Evolutionary conservation across 129 eudicot species (phyloP).

Genomic region (Flaveria ramosissima): DNA sequence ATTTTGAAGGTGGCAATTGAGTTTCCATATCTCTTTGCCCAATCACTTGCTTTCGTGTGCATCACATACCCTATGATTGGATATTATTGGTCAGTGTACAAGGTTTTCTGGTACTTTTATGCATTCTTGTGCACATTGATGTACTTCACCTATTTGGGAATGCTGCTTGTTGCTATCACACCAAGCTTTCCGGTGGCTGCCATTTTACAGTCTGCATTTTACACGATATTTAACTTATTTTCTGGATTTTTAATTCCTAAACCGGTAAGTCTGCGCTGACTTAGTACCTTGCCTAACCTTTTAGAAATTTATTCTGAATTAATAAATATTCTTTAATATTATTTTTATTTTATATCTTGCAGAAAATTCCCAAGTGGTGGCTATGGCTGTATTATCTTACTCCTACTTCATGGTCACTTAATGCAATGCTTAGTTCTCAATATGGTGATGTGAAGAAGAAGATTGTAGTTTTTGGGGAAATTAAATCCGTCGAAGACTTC

Average conservation of each 20-base stretch:
- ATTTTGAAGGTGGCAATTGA: conserved; percentile 34
- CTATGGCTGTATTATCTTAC: conserved; percentile 51
- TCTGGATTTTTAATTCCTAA: conserved; percentile 53
- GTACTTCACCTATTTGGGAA: conserved; percentile 36
- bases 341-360: conserved; percentile 9
- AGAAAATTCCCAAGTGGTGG: conserved; percentile 76
- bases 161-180: conserved; percentile 36
- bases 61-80: conserved; percentile 40
- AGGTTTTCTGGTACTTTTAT: conserved; percentile 41
- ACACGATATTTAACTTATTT: conserved; percentile 47
- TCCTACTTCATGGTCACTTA: conserved; percentile 65
- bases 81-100: conserved; percentile 30
- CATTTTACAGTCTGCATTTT: conserved; percentile 43
- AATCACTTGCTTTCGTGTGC: conserved; percentile 25
- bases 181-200: conserved; percentile 58
- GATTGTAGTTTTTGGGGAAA: conserved; percentile 46
- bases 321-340: background rate
- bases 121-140: conserved; percentile 33
- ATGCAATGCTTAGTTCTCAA: conserved; percentile 60
- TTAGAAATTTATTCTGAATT: background rate
- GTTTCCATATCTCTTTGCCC: conserved; percentile 35
- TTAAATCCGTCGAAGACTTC: conserved; percentile 38
- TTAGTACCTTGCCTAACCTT: background rate
- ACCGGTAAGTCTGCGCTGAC: conserved; percentile 37
- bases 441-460: conserved; percentile 48